A percentile compares a stretch with the other conserved stretches of the same genome.
Evolutionary conservation across 2,329 filamentous ascomycete species (phyloP).

Genomic region (Chalaropsis ovoidea): DNA sequence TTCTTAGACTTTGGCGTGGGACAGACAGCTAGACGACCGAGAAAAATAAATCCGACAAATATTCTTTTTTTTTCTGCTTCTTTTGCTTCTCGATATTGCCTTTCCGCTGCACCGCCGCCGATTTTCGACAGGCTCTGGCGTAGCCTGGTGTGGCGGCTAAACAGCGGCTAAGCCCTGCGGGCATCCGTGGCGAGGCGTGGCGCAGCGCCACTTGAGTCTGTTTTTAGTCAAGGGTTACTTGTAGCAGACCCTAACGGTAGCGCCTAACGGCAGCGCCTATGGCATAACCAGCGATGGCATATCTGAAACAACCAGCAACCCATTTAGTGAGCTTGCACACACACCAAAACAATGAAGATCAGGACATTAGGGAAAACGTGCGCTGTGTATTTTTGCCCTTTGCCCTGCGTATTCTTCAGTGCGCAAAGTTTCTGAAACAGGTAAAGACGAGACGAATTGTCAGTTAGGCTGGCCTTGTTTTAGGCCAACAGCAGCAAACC

Average conservation of each 20-base stretch:
- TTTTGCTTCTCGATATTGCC: neutral
- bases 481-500: neutral
- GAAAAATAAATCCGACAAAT: neutral
- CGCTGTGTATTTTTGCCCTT: neutral
- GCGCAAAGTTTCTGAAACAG: neutral
- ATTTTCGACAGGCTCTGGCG: conserved; percentile 17
- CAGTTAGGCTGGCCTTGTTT: neutral
- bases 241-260: neutral
- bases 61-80: neutral
- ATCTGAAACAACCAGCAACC: neutral
- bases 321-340: neutral
- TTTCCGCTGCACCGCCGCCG: neutral
- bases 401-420: neutral
- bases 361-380: neutral
- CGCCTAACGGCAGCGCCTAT: neutral
- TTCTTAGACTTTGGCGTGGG: neutral
- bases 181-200: neutral
- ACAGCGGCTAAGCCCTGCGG: neutral
- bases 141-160: conserved; percentile 2
- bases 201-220: neutral
- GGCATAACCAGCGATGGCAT: neutral
- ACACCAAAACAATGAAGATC: neutral
- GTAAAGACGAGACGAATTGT: conserved; percentile 6
- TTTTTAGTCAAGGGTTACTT: neutral
- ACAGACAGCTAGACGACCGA: neutral